A percentile compares a stretch with the other conserved stretches of the same genome.
These are phyloP conservation scores for Euphorbia peplus DNA, from an alignment of 345 rosid species.

Conservation along the genomic window DNA sequence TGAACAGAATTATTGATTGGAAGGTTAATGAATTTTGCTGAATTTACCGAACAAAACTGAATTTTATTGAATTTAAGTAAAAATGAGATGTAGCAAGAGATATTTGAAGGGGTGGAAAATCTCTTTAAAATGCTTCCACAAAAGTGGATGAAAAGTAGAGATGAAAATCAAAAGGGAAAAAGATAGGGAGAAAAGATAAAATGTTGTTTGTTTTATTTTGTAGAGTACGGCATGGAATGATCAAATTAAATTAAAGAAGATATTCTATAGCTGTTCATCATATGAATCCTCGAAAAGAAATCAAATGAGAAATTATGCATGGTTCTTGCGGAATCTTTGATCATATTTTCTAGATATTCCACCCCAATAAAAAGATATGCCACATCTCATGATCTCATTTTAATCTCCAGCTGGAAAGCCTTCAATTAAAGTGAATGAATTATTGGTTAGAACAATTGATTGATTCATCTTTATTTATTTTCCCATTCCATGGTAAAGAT, in stretches of 20 bases:
- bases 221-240: slow-evolving; percentile 10
- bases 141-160: neutral
- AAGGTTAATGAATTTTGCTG: too few relatives aligned
- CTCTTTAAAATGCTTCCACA: neutral
- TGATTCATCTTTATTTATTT: neutral
- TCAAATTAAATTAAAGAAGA: slow-evolving; percentile 6
- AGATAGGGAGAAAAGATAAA: too few relatives aligned
- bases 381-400: too few relatives aligned
- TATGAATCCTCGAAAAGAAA: neutral
- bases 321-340: slow-evolving; percentile 6
- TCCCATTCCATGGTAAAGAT: neutral
- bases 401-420: slow-evolving; percentile 37
- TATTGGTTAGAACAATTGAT: slow-evolving; percentile 23
- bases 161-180: neutral
- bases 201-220: slow-evolving; percentile 4
- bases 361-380: too few relatives aligned
- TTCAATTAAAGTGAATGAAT: slow-evolving; percentile 43
- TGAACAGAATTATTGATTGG: too few relatives aligned
- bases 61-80: too few relatives aligned
- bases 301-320: neutral
- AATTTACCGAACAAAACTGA: too few relatives aligned
- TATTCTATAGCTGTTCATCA: slow-evolving; percentile 24
- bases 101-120: neutral
- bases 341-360: neutral
- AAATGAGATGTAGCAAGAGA: neutral